A percentile compares a stretch with the other conserved stretches of the same genome.
These are phyloP conservation scores for Biancaea sappan DNA, from an alignment of 306 rosid genomes.

Conservation along the genomic window DNA sequence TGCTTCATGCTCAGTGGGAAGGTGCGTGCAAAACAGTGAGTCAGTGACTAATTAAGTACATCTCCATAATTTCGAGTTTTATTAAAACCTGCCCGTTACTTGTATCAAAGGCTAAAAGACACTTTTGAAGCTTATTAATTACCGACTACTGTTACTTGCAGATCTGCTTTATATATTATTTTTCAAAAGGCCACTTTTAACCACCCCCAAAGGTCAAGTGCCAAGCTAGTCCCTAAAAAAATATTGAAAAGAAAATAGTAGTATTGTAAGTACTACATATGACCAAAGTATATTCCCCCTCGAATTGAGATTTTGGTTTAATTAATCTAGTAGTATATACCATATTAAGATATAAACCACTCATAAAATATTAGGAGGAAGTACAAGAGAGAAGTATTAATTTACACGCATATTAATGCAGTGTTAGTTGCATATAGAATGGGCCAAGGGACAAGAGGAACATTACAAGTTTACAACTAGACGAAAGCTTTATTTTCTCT, in stretches of 20 bases:
- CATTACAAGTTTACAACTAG: constrained; percentile 6
- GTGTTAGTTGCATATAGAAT: not conserved
- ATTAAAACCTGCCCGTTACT: constrained; percentile 5
- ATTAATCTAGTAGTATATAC: too few relatives aligned
- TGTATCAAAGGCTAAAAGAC: constrained; percentile 21
- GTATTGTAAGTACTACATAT: not conserved
- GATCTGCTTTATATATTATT: not conserved
- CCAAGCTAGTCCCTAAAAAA: not conserved
- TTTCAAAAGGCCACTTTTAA: not conserved
- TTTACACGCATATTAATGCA: not conserved
- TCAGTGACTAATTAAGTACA: constrained; percentile 1
- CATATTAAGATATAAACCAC: not conserved
- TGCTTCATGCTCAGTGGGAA: constrained; percentile 14
- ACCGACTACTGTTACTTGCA: not conserved
- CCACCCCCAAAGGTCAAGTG: not conserved
- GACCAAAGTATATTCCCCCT: not conserved
- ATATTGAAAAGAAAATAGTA: not conserved
- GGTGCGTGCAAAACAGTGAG: constrained; percentile 16
- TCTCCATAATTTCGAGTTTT: not conserved
- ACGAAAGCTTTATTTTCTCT: constrained; percentile 18
- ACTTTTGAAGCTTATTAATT: not conserved
- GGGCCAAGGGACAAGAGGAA: constrained; percentile 36
- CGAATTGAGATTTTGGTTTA: not conserved
- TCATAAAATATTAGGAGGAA: not conserved
- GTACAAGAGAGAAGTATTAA: not conserved